phyloP scores from a whole-genome alignment of 495 filamentous ascomycete genomes.

The Thermothielavioides terrestris region DNA sequence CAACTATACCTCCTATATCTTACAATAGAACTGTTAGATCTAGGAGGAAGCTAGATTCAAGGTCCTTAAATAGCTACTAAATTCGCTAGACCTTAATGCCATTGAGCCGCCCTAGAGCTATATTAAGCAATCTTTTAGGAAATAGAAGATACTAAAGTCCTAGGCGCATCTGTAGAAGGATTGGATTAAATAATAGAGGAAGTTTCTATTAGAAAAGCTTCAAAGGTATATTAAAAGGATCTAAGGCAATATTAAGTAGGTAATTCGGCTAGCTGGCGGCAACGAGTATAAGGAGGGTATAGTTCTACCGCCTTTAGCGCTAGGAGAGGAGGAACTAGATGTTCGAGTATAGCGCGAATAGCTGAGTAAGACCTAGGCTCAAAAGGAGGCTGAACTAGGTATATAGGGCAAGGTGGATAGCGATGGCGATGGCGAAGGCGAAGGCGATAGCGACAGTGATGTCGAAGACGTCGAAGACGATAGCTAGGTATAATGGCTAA shows the following conservation, averaged over 20 bases:
- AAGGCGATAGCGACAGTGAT: no score
- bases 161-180: not conserved
- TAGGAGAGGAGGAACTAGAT: not conserved
- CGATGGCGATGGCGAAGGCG: no score
- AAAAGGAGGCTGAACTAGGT: not conserved
- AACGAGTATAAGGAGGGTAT: not conserved
- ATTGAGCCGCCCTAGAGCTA: slow-evolving; percentile 3
- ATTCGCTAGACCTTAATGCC: slow-evolving; percentile 3
- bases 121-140: not conserved
- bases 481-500: no score
- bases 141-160: not conserved
- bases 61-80: not conserved
- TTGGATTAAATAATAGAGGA: not conserved
- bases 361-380: not conserved
- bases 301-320: not conserved
- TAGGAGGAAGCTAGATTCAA: not conserved
- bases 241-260: not conserved
- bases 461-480: no score
- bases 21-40: not conserved
- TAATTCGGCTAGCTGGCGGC: not conserved
- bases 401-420: no score
- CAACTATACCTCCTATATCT: not conserved
- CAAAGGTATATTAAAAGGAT: not conserved
- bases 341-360: not conserved
- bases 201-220: not conserved